Conservation (phyloP, 306 rosid genomes). For the Begonia masoniana region DNA sequence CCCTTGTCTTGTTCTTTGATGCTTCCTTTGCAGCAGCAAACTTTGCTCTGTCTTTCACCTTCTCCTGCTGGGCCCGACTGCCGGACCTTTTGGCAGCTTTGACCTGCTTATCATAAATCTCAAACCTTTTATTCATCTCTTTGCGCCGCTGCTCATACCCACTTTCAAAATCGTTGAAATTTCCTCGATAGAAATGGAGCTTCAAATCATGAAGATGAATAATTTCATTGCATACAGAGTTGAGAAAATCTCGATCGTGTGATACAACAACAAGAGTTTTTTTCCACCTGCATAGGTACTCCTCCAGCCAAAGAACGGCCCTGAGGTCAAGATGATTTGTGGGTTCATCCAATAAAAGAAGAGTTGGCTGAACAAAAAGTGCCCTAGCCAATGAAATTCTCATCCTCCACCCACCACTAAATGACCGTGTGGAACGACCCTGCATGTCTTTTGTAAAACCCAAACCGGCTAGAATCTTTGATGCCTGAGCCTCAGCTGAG, state of each 20-base stretch:
- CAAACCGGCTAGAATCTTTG: constrained; percentile 61
- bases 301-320: constrained; percentile 61
- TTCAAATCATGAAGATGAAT: constrained; percentile 60
- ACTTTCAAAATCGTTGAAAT: constrained; percentile 51
- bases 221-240: constrained; percentile 43
- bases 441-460: constrained; percentile 64
- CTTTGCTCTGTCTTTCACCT: constrained; percentile 45
- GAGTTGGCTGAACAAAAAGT: constrained; percentile 52
- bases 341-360: constrained; percentile 31
- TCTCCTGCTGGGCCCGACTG: constrained; percentile 40
- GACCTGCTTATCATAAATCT: constrained; percentile 36
- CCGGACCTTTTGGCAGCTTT: constrained; percentile 49
- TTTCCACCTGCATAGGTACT: constrained; percentile 58
- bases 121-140: constrained; percentile 54
- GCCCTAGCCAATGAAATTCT: constrained; percentile 36
- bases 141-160: constrained; percentile 63
- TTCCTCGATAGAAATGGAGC: constrained; percentile 58
- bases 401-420: constrained; percentile 32
- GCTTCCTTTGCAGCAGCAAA: constrained; percentile 35
- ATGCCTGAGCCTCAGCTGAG: constrained; percentile 53
- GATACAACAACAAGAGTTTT: constrained; percentile 55
- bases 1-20: constrained; percentile 27
- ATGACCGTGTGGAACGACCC: constrained; percentile 41
- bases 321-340: constrained; percentile 26
- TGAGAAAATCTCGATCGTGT: constrained; percentile 51